Percentiles rank a stretch among this genome's conserved stretches.
These are phyloP conservation scores for Ampelomyces quisqualis DNA, from an alignment of 2,329 filamentous ascomycete species.

Conservation along the genomic window DNA sequence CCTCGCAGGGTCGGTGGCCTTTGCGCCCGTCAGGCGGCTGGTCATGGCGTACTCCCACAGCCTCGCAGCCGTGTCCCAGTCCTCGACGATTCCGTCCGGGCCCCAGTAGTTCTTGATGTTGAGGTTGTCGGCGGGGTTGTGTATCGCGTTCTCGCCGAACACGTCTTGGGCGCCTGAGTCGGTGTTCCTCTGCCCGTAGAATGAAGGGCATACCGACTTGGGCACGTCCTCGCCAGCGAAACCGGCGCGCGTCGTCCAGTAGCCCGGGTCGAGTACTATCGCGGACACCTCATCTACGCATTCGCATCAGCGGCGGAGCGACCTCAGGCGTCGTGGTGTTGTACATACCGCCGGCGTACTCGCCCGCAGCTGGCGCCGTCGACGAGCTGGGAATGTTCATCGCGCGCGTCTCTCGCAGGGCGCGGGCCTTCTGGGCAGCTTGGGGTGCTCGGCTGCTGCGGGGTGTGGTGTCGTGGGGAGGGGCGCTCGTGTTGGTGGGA, in stretches of 20 bases:
- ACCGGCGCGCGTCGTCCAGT: slow-evolving; percentile 85
- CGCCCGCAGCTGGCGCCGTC: slow-evolving; percentile 44
- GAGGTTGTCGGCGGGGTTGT: slow-evolving; percentile 71
- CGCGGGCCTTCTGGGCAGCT: slow-evolving; percentile 8
- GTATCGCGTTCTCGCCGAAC: slow-evolving; percentile 89
- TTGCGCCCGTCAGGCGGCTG: slow-evolving; percentile 78
- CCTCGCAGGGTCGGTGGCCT: slow-evolving; percentile 66
- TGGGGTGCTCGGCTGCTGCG: slow-evolving; percentile 1
- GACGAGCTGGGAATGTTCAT: slow-evolving; percentile 44
- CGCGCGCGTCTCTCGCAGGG: slow-evolving; percentile 17
- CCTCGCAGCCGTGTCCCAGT: slow-evolving; percentile 89
- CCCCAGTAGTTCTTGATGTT: slow-evolving; percentile 92
- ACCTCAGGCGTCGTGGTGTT: slow-evolving; percentile 6
- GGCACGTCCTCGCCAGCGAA: slow-evolving; percentile 98
- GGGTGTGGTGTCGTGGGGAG: slow-evolving; percentile 17
- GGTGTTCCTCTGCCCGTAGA: slow-evolving; percentile 66
- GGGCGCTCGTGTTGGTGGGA: slow-evolving; percentile 29
- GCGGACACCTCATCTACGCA: slow-evolving; percentile 88
- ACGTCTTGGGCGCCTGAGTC: slow-evolving; percentile 57
- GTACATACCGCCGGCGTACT: slow-evolving; percentile 50
- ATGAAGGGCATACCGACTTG: slow-evolving; percentile 87
- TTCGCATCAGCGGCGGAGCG: slow-evolving; percentile 14
- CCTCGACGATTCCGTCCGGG: slow-evolving; percentile 84
- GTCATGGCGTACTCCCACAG: slow-evolving; percentile 94
- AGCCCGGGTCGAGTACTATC: slow-evolving; percentile 93